Conservation (phyloP, 495 filamentous ascomycete genomes). For the Xylaria curta region DNA sequence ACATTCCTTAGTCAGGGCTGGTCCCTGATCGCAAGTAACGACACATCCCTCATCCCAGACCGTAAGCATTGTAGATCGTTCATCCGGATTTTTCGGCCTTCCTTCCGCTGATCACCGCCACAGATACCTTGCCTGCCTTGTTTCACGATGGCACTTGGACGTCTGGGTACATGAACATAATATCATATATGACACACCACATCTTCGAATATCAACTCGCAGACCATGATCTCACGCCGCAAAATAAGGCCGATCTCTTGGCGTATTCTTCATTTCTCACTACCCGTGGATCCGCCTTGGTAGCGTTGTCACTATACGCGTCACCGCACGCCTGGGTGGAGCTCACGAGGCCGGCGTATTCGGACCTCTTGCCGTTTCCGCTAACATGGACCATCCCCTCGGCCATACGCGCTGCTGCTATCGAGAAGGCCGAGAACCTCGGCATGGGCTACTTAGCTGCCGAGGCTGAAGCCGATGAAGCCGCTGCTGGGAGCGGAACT, state of each 20-base stretch:
- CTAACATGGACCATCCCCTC: slow-evolving; percentile 81
- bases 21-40: slow-evolving; percentile 77
- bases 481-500: slow-evolving; percentile 36
- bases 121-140: slow-evolving; percentile 66
- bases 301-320: slow-evolving; percentile 86
- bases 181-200: slow-evolving; percentile 69
- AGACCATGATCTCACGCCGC: slow-evolving; percentile 64
- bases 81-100: slow-evolving; percentile 20
- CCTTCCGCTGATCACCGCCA: slow-evolving; percentile 30
- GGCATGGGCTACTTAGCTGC: slow-evolving; percentile 58
- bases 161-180: slow-evolving; percentile 75
- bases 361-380: slow-evolving; percentile 77
- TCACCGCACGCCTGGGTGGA: slow-evolving; percentile 82
- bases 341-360: slow-evolving; percentile 77
- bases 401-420: slow-evolving; percentile 68
- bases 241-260: slow-evolving; percentile 73
- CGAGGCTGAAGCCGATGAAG: slow-evolving; percentile 38
- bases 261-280: slow-evolving; percentile 74
- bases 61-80: slow-evolving; percentile 58
- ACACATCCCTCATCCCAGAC: slow-evolving; percentile 75
- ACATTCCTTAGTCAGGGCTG: slow-evolving; percentile 66
- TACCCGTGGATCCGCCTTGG: slow-evolving; percentile 67
- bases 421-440: slow-evolving; percentile 73
- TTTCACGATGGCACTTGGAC: slow-evolving; percentile 68
- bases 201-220: slow-evolving; percentile 50